Evolutionary conservation across 2,329 filamentous ascomycete species (phyloP), one percentile per base, ranked within the genome.

Genomic region (Trichoderma harzianum): DNA sequence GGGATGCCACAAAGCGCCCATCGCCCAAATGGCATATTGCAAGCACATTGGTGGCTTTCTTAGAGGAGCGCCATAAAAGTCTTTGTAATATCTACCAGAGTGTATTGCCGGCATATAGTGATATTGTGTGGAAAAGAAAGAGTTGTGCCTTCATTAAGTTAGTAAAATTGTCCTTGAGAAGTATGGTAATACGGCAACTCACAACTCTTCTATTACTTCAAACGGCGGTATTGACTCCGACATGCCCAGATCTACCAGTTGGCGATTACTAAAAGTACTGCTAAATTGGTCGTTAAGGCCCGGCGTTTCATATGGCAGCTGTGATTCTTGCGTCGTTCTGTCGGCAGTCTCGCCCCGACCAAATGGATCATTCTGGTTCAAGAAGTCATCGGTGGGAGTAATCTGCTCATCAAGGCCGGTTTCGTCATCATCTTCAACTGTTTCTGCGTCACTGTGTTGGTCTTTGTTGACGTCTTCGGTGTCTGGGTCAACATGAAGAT

Each of bases 21-120:
- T 84, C 18, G 91, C 88, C 94, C 94, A 97, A 79, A 98, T 93
- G 24, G 91, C 91, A 80, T 98, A 98, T 77, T 95, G 89, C 57
- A 98, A 83, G 77, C 90, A 93, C 77, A 97, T 89, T 1, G 95
- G 93, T 2, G 95, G 95, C 71, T 93, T 91, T 85, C 91, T 89
- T 72, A 92, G 87, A 1, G 93, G 90, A 4, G 91, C 86, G 2
- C 85, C 85, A 77, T 95, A 91, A 81, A 96, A 91, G 3, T 92
- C 88, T 36, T 92, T 89, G 72, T 92, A 84, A 78, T 94, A 97
- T 51, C 93, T 89, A 21, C 88, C 88, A 32, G 90, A 90, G 76
- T 98, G 93, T 53, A 98, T 86, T 76, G 97, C 88, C 3, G 95
- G 94, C 39, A 92, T 80, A 47, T 91, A 90, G 18, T 89, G 87